Evolutionary conservation across 306 rosid species (phyloP).

Genomic region (Rosa rugosa): DNA sequence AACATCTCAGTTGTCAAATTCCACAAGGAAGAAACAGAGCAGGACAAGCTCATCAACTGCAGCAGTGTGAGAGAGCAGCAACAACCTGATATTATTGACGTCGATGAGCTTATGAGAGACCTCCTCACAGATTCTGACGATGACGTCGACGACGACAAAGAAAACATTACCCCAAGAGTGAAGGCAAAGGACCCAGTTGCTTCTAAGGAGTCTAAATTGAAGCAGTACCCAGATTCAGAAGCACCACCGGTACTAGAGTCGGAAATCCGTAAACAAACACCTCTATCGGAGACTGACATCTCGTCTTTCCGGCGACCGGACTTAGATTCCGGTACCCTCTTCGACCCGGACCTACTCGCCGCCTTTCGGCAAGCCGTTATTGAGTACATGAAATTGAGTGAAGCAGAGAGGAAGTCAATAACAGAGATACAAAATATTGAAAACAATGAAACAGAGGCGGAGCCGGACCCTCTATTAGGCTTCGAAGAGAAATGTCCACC

Average conservation of each 20-base stretch:
- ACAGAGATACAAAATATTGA: conserved; percentile 1
- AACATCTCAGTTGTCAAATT: conserved; percentile 29
- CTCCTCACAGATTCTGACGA: conserved; percentile 38
- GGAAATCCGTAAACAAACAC: conserved; percentile 10
- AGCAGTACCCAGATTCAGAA: conserved; percentile 26
- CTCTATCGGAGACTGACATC: conserved; percentile 43
- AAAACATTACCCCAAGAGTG: conserved; percentile 48
- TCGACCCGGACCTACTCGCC: conserved; percentile 70
- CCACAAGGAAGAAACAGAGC: conserved; percentile 39
- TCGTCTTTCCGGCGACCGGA: conserved; percentile 67
- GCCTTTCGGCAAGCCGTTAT: conserved; percentile 60
- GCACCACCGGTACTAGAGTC: not conserved
- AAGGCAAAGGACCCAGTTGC: conserved; percentile 15
- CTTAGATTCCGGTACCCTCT: conserved; percentile 70
- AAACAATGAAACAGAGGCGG: not conserved
- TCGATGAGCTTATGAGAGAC: conserved; percentile 48
- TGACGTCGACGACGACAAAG: conserved; percentile 49
- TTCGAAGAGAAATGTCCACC: conserved; percentile 76
- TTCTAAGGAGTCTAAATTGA: not conserved
- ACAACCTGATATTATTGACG: conserved; percentile 45
- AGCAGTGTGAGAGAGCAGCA: conserved; percentile 20
- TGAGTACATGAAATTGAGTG: conserved; percentile 45
- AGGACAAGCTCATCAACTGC: conserved; percentile 12
- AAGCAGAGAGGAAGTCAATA: conserved; percentile 43
- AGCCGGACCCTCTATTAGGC: conserved; percentile 33